These are phyloP conservation scores for Pseudocercospora cruenta DNA, from an alignment of 2,329 filamentous ascomycete genomes.

Conservation along the genomic window DNA sequence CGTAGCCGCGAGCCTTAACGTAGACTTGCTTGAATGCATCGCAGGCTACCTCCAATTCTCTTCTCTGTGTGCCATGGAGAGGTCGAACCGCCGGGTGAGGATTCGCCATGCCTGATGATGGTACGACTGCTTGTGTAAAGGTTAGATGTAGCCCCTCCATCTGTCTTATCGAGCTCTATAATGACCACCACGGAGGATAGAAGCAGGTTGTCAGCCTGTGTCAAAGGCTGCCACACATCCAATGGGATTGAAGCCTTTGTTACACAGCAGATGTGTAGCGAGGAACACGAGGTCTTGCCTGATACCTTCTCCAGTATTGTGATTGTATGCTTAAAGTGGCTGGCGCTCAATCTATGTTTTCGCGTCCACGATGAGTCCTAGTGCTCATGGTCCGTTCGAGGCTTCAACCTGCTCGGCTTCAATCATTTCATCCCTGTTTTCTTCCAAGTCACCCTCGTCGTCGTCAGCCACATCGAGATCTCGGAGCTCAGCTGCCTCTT, in stretches of 20 bases:
- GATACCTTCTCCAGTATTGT: not conserved
- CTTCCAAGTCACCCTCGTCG: conserved; percentile 15
- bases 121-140: too few relatives aligned
- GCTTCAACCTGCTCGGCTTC: not conserved
- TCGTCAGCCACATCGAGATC: conserved; percentile 16
- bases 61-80: not conserved
- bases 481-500: conserved; percentile 16
- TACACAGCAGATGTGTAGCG: conserved; percentile 4
- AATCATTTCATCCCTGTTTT: not conserved
- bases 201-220: not conserved
- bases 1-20: not conserved
- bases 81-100: not conserved
- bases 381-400: not conserved
- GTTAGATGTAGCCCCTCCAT: too few relatives aligned
- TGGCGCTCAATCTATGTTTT: not conserved
- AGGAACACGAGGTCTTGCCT: not conserved
- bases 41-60: not conserved
- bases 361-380: not conserved
- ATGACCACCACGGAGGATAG: not conserved
- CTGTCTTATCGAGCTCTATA: not conserved
- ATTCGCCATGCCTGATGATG: not conserved
- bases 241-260: not conserved
- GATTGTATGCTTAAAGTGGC: not conserved
- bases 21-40: not conserved
- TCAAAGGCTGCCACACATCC: not conserved